phyloP scores from a whole-genome alignment of 345 rosid species.

The Dipteronia sinensis region DNA sequence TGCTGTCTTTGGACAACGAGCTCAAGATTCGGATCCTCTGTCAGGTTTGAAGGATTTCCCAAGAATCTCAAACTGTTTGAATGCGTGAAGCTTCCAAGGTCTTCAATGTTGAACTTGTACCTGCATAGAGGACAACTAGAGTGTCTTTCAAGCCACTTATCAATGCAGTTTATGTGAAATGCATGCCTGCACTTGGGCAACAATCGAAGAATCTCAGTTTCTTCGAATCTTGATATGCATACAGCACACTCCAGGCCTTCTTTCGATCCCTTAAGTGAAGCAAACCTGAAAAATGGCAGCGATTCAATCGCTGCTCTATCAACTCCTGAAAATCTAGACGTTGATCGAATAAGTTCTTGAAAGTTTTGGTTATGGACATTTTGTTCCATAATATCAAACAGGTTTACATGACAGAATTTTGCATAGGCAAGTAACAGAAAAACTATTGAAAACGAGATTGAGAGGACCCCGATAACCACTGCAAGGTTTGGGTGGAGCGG shows the following conservation, averaged over 20 bases:
- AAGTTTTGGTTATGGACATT: constrained; percentile 10
- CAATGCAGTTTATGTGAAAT: constrained; percentile 48
- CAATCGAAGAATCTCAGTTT: constrained; percentile 43
- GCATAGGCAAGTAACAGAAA: constrained; percentile 39
- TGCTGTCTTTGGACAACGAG: constrained; percentile 41
- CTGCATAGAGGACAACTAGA: constrained; percentile 58
- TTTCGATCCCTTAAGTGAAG: constrained; percentile 42
- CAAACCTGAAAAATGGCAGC: constrained; percentile 48
- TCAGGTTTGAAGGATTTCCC: constrained; percentile 27
- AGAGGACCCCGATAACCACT: constrained; percentile 30
- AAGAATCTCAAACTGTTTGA: constrained; percentile 36
- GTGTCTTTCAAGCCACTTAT: constrained; percentile 49
- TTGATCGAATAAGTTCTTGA: not conserved
- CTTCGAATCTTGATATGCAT: constrained; percentile 48
- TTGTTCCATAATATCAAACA: not conserved
- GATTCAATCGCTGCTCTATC: constrained; percentile 38
- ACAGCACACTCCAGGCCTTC: constrained; percentile 51
- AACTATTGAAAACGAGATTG: constrained; percentile 25
- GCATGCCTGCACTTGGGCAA: constrained; percentile 53
- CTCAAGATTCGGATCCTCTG: constrained; percentile 38
- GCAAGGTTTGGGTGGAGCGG: constrained; percentile 28
- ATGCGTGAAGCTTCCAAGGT: constrained; percentile 24
- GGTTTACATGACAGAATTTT: constrained; percentile 32
- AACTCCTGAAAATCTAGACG: constrained; percentile 44
- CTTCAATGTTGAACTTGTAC: constrained; percentile 32